Evolutionary conservation across 1,284 basidiomycete genomes (phyloP).

Genomic region (Coniferiporia sulphurascens): DNA sequence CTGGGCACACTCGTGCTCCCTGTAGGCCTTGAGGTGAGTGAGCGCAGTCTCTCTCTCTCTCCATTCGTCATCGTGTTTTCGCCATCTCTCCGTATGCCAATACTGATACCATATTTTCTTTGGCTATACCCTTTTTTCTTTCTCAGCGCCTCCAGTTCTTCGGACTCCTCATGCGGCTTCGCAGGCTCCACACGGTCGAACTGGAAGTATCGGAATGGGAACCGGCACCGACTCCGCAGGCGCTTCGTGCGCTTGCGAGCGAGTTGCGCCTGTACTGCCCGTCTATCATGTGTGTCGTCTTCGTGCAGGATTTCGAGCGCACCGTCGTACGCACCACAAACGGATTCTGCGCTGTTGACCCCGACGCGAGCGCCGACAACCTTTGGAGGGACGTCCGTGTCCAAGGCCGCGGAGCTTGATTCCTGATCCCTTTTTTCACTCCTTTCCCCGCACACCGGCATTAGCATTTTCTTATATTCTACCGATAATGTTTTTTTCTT

Average conservation of each 20-base stretch:
- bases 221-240: slow-evolving; percentile 46
- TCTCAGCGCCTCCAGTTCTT: slow-evolving; percentile 55
- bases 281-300: slow-evolving; percentile 44
- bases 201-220: slow-evolving; percentile 61
- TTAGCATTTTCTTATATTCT: not conserved
- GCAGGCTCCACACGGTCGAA: slow-evolving; percentile 47
- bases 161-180: slow-evolving; percentile 48
- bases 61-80: slow-evolving; percentile 14
- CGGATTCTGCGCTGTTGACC: slow-evolving; percentile 39
- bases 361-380: slow-evolving; percentile 38
- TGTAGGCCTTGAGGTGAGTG: slow-evolving; percentile 40
- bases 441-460: not conserved
- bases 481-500: not conserved
- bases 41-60: slow-evolving; percentile 1
- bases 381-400: slow-evolving; percentile 45
- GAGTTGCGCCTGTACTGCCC: slow-evolving; percentile 58
- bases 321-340: slow-evolving; percentile 41
- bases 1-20: slow-evolving; percentile 58
- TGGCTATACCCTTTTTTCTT: not conserved
- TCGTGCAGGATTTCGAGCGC: slow-evolving; percentile 57
- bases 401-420: not conserved
- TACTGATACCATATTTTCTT: slow-evolving; percentile 4
- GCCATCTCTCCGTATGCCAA: not conserved
- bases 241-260: slow-evolving; percentile 49
- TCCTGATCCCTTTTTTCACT: not conserved